Evolutionary conservation across 768 basidiomycete species (phyloP).

Genomic region (Trametes villosa): DNA sequence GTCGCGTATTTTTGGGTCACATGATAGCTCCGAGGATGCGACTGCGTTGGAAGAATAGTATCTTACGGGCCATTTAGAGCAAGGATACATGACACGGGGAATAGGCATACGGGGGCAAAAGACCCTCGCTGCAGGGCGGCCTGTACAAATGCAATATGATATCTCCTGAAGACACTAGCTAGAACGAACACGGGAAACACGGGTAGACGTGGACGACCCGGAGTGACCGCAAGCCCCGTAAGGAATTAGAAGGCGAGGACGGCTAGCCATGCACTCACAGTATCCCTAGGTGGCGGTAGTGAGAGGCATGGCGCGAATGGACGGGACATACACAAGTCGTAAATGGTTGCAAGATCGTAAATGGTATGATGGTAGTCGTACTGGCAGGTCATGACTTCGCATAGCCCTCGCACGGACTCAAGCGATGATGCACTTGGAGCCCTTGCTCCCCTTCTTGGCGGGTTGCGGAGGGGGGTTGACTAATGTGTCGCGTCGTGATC

Average conservation of each 20-base stretch:
- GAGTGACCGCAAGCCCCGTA: slow-evolving; percentile 18
- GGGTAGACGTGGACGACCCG: slow-evolving; percentile 17
- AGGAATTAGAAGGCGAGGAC: slow-evolving; percentile 12
- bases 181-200: slow-evolving; percentile 19
- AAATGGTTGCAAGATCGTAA: slow-evolving; percentile 70
- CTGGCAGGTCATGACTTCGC: slow-evolving; percentile 22
- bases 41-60: slow-evolving; percentile 6
- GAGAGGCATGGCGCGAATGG: slow-evolving; percentile 16
- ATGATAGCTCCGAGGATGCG: slow-evolving; percentile 6
- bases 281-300: slow-evolving; percentile 15
- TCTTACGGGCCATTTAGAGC: slow-evolving; percentile 15
- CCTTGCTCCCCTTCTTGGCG: slow-evolving; percentile 55
- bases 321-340: slow-evolving; percentile 59
- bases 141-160: slow-evolving; percentile 28
- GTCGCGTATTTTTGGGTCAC: slow-evolving; percentile 1
- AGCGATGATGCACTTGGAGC: slow-evolving; percentile 68
- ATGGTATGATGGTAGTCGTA: slow-evolving; percentile 51
- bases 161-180: slow-evolving; percentile 25
- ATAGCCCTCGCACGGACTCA: slow-evolving; percentile 45
- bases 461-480: slow-evolving; percentile 74
- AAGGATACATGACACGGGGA: slow-evolving; percentile 11
- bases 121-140: slow-evolving; percentile 1
- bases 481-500: slow-evolving; percentile 32
- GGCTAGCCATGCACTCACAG: slow-evolving; percentile 20
- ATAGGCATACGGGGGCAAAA: slow-evolving; percentile 9